Evolutionary conservation across 306 rosid genomes (phyloP), one percentile per base, ranked within the genome.

Genomic region (Abrus pulchellus): DNA sequence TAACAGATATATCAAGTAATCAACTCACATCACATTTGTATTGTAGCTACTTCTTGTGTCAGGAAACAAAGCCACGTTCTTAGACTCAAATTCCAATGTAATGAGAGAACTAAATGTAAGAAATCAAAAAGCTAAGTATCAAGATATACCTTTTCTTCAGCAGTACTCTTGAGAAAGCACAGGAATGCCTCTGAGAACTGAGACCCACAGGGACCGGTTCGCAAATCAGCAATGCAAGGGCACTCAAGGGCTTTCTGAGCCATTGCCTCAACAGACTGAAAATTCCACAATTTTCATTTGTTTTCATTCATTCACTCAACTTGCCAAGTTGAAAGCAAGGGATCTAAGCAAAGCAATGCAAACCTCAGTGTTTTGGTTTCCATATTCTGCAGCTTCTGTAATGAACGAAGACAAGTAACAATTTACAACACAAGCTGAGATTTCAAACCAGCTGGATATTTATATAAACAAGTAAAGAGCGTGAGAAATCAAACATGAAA

Each of bases 381-480:
- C 99, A 87, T 92, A 95, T 44, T 90, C 92, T 28, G 84, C 91
- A 84, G 99, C 99, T 85, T 95, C 98, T 94, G 97, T 62, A 79
- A 79, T 59, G 50, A 76, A 70, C 27, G 27, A 72, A 83, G 56
- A 68, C 50, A 60, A 41, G 7, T 55, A 54, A 50, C 11, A 41
- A 20, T 20, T 20, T 20, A 20, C 20, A 43, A 75, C 29, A 54
- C 38, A 78, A 54, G 2, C 4, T 75, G 12, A 82, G 7, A 49
- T 54, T 68, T 66, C 9, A 49, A 20, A 14, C 1, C 64, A 66
- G 54, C 48, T 69, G 62, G 81, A 47, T 72, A 62, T 84, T 72
- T 79, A 65, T 20, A 67, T 82, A 85, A 80, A 83, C 85, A 83
- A 1, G 27, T 80, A 44, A 68, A 60, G 72, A 5, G 82, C 85